Evolutionary conservation across 345 rosid species (phyloP), one percentile per base, ranked within the genome.

Genomic region (Dovyalis caffra): DNA sequence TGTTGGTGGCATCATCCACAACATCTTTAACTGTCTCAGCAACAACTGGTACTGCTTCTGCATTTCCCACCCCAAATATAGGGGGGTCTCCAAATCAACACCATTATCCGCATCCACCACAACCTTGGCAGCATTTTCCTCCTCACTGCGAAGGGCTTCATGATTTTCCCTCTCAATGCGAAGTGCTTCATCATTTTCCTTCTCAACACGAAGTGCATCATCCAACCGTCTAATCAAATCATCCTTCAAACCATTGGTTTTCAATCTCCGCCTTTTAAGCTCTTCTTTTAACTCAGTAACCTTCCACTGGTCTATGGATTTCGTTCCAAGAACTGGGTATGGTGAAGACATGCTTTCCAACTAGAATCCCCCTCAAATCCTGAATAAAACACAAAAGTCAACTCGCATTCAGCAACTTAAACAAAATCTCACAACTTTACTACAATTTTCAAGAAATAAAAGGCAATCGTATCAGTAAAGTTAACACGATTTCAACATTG

Each of bases 251-350:
- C 99, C 98, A 74, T 79, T 85, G 23, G 86, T 86, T 33, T 84
- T 77, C 80, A 93, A 75, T 61, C 82, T 90, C 74, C 99, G 78
- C 82, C 78, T 87, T 75, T 86, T 96, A 60, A 96, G 97, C 89
- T 96, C 99, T 75, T 96, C 99, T 76, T 90, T 96, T 82, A 96
- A 80, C 85, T 92, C 98, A 0, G 88, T 86, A 74, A 96, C 99
- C 89, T 88, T 96, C 95, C 91, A 92, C 79, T 93, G 93, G 78
- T 93, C 97, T 80, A 96, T 88, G 66, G 97, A 97, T 40, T 88
- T 79, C 78, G 88, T 85, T 75, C 85, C 91, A 61, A 93, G 86
- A 79, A 88, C 61, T 9, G 97, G 94, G 80, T 84, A 93, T 6
- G 80, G 80, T 16, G 98, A 90, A 66, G 97, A 89, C 97, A 92